Percentiles rank a stretch among this genome's conserved stretches.
These are phyloP conservation scores for Elongisporangium prolatum DNA, from an alignment of 352 stramenopile species.

Conservation along the genomic window DNA sequence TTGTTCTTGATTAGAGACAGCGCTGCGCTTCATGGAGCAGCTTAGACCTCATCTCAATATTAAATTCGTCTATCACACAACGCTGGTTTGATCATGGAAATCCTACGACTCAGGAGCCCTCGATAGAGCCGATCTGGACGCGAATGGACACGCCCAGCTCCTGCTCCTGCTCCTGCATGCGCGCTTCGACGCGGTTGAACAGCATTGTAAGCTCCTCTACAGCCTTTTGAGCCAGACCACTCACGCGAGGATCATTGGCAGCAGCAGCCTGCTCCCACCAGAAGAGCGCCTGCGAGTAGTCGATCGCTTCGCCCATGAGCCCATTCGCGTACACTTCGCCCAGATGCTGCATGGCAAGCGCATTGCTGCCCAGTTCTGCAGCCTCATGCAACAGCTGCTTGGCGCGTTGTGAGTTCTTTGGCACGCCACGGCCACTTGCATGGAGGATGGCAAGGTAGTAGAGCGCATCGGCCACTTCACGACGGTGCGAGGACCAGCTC, in stretches of 20 bases:
- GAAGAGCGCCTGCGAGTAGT: constrained; percentile 39
- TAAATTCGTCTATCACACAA: neutral
- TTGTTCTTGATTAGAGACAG: neutral
- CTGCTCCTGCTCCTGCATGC: constrained; percentile 33
- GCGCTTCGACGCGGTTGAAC: constrained; percentile 32
- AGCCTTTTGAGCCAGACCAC: constrained; percentile 11
- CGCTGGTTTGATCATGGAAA: neutral
- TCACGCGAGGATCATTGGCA: constrained; percentile 25
- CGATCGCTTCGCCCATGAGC: constrained; percentile 15
- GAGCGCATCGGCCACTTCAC: constrained; percentile 29
- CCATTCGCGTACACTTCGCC: constrained; percentile 43
- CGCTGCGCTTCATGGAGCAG: neutral
- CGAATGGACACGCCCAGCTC: constrained; percentile 35
- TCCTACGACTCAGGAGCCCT: constrained; percentile 14
- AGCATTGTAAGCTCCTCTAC: constrained; percentile 35
- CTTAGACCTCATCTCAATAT: neutral
- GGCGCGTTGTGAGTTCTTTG: constrained; percentile 26
- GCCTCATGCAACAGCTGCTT: constrained; percentile 33
- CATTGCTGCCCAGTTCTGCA: constrained; percentile 20
- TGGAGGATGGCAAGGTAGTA: constrained; percentile 58
- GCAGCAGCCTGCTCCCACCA: constrained; percentile 37
- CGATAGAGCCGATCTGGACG: constrained; percentile 33
- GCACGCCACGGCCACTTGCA: constrained; percentile 34
- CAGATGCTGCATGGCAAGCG: constrained; percentile 46
- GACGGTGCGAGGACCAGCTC: neutral